Conservation (phyloP, 2,329 filamentous ascomycete genomes). For the Paracamarosporium sp. region DNA sequence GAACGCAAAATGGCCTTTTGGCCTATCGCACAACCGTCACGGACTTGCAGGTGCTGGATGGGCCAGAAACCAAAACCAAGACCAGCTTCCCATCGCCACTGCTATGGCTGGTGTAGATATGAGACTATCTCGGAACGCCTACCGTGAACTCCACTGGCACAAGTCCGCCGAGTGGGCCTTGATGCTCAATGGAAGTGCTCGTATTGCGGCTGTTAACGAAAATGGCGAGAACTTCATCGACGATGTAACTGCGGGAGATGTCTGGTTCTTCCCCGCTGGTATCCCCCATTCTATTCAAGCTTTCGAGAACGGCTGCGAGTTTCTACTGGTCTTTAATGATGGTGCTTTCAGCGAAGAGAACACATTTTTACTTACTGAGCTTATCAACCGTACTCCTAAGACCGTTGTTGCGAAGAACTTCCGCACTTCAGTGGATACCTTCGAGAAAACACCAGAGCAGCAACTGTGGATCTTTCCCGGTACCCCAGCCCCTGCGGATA, state of each 20-base stretch:
- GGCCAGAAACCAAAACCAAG: conserved; percentile 50
- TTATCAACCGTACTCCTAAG: conserved; percentile 54
- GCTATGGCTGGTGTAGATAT: conserved; percentile 54
- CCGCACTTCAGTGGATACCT: conserved; percentile 43
- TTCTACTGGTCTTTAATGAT: conserved; percentile 63
- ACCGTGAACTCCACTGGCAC: conserved; percentile 71
- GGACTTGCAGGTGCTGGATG: conserved; percentile 49
- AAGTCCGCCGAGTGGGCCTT: conserved; percentile 61
- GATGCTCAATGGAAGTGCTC: conserved; percentile 61
- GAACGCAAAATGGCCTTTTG: conserved; percentile 53
- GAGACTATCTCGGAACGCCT: conserved; percentile 54
- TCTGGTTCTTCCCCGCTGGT: conserved; percentile 46
- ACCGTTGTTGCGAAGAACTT: conserved; percentile 51
- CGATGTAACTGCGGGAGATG: conserved; percentile 49
- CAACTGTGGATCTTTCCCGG: conserved; percentile 54
- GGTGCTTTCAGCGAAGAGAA: conserved; percentile 65
- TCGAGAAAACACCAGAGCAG: conserved; percentile 46
- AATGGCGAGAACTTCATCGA: conserved; percentile 54
- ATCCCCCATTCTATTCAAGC: conserved; percentile 59
- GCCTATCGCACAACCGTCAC: conserved; percentile 49
- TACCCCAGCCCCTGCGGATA: conserved; percentile 44
- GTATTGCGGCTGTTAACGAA: conserved; percentile 60
- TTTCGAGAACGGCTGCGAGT: conserved; percentile 49
- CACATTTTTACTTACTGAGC: conserved; percentile 65
- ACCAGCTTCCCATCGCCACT: conserved; percentile 47